Percentiles rank a stretch among this genome's conserved stretches.
These are phyloP conservation scores for Mayamaea pseudoterrestris DNA, from an alignment of 108 stramenopile genomes.

Conservation along the genomic window DNA sequence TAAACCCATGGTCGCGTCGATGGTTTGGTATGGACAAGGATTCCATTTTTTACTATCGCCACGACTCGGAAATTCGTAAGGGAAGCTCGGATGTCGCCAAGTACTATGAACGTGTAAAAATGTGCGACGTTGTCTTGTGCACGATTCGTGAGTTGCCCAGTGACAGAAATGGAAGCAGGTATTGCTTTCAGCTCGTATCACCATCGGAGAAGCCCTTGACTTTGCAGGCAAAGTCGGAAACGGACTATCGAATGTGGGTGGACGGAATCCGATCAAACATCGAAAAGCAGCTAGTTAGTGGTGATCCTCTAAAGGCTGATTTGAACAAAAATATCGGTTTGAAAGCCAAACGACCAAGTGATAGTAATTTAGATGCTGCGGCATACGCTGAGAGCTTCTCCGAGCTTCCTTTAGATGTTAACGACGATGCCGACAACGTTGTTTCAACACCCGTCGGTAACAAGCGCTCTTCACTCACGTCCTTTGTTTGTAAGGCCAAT, in stretches of 20 bases:
- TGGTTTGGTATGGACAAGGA: constrained; percentile 82
- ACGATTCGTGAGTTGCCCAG: constrained; percentile 73
- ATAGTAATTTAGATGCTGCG: too few relatives aligned
- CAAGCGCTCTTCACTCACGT: too few relatives aligned
- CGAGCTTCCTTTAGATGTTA: constrained; percentile 2
- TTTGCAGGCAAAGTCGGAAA: constrained; percentile 82
- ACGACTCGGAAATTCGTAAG: constrained; percentile 30
- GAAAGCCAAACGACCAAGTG: constrained; percentile 7
- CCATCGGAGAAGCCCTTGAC: constrained; percentile 76
- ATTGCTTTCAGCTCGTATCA: constrained; percentile 87
- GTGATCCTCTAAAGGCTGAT: constrained; percentile 34
- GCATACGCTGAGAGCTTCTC: too few relatives aligned
- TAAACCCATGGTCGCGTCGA: constrained; percentile 61
- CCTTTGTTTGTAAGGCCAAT: too few relatives aligned
- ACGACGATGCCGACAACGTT: background rate
- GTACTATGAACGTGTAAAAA: constrained; percentile 60
- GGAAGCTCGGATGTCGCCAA: constrained; percentile 9
- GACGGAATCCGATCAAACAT: constrained; percentile 63
- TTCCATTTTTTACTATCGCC: constrained; percentile 71
- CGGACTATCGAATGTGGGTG: constrained; percentile 80
- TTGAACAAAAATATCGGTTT: constrained; percentile 12
- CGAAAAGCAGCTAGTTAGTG: constrained; percentile 59
- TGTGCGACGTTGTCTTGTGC: constrained; percentile 87
- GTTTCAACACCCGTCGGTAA: background rate
- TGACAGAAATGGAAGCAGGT: constrained; percentile 46